Evolutionary conservation across 805 yeast genomes (phyloP).

Genomic region (Kodamaea leandrae): DNA sequence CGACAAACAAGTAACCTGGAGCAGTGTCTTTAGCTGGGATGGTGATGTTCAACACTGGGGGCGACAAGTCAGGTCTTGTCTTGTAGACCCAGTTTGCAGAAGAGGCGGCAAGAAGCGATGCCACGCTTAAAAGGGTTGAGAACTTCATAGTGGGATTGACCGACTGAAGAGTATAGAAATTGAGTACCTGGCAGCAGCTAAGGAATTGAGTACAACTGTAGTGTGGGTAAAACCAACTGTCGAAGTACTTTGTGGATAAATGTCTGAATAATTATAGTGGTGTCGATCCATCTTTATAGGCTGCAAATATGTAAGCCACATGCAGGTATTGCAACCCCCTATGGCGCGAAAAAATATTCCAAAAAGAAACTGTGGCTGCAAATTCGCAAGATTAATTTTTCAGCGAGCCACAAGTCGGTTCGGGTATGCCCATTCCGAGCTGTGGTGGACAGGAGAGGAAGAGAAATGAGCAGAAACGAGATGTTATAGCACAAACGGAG

Average conservation of each 20-base stretch:
- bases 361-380: conserved; percentile 6
- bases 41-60: conserved; percentile 33
- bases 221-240: no score
- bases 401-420: background rate
- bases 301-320: background rate
- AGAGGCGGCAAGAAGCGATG: conserved; percentile 6
- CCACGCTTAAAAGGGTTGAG: conserved; percentile 3
- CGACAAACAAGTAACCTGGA: conserved; percentile 31
- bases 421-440: background rate
- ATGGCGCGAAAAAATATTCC: background rate
- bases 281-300: background rate
- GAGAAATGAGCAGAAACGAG: background rate
- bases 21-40: conserved; percentile 21
- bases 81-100: conserved; percentile 32
- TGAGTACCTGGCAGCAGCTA: no score
- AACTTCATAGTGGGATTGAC: conserved; percentile 2
- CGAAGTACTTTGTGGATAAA: no score
- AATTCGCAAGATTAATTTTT: no score
- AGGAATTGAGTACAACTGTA: no score
- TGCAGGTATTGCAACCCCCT: background rate
- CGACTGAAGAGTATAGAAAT: no score
- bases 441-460: background rate
- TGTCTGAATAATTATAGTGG: background rate
- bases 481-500: no score
- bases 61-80: conserved; percentile 35